These are phyloP conservation scores for Nicotiana undulata DNA, from an alignment of 257 asterid genomes.

Conservation along the genomic window DNA sequence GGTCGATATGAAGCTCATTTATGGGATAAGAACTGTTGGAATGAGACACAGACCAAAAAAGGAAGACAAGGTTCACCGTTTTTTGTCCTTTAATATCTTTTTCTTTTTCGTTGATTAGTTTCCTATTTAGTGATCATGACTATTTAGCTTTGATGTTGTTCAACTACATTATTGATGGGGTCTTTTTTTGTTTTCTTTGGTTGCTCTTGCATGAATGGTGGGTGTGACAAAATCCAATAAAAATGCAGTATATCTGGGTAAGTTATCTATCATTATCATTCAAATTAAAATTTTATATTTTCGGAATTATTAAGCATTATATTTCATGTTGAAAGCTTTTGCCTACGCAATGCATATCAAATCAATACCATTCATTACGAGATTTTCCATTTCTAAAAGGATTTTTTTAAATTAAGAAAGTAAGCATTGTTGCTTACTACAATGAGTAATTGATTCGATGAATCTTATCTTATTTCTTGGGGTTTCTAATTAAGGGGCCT, in stretches of 20 bases:
- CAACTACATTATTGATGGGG: not conserved
- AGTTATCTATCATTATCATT: constrained; percentile 17
- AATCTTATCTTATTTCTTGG: constrained; percentile 12
- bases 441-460: not conserved
- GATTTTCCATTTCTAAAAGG: not conserved
- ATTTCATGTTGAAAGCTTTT: not conserved
- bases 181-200: not conserved
- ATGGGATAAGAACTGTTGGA: constrained; percentile 98
- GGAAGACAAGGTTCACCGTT: constrained; percentile 54
- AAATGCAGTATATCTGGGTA: constrained; percentile 89
- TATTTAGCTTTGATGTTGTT: not conserved
- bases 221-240: constrained; percentile 14
- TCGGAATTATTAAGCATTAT: not conserved
- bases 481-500: constrained; percentile 54
- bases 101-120: not conserved
- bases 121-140: not conserved
- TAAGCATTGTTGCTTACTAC: not conserved
- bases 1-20: constrained; percentile 96
- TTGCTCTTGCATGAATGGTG: constrained; percentile 25
- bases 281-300: not conserved
- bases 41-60: constrained; percentile 79
- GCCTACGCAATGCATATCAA: not conserved
- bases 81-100: not conserved
- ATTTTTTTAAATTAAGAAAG: not conserved
- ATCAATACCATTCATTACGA: not conserved